Base-by-base conservation (phyloP, 1,284 basidiomycete species). In the Cryptococcus sp. region DNA sequence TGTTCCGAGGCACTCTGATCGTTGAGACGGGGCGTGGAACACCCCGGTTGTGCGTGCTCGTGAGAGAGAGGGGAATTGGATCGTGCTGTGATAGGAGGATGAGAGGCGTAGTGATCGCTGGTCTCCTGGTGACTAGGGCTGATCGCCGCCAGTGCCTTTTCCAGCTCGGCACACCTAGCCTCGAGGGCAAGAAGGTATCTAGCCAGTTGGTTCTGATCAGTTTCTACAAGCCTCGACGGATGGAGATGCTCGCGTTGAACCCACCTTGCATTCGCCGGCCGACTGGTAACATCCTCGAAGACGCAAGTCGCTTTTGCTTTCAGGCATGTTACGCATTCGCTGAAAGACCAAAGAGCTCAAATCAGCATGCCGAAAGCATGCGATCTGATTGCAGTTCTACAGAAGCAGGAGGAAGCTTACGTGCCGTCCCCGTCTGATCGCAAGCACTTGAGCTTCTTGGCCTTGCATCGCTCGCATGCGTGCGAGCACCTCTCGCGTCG, bases 401-500 rank as follows among this genome's bases (percentile, higher is more conserved):
- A 47, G 10, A 48, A n/a, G 19, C 22, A 27, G 11, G 17, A 20
- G 25, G 19, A 16, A 2, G 56, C 60, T 53, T 31, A 65, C 64
- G 10, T 11, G 6, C 20, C 40, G 17, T 15, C 38, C 4, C 22
- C 52, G 8, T 60, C 61, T 1, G 45, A 15, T 7, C 41, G 41
- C 23, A 55, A 50, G 40, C 64, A 66, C 35, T 66, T 66, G 23
- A 66, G 45, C 48, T 66, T 66, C 61, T 66, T 66, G 11, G 50
- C 42, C 44, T 66, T 66, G 46, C 64, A 66, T 19, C 64, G 22
- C 19, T 56, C 46, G 20, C 64, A 66, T 6, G 64, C 64, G 40
- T 66, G 60, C n/a, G 59, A 47, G 52, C 61, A 62, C 16, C 64
- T 25, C 42, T 50, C 52, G 22, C 52, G 48, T 22, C 46, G 42